Percentiles rank a stretch among this genome's conserved stretches.
These are phyloP conservation scores for Mycogone perniciosa DNA, from an alignment of 2,329 filamentous ascomycete species.

Conservation along the genomic window DNA sequence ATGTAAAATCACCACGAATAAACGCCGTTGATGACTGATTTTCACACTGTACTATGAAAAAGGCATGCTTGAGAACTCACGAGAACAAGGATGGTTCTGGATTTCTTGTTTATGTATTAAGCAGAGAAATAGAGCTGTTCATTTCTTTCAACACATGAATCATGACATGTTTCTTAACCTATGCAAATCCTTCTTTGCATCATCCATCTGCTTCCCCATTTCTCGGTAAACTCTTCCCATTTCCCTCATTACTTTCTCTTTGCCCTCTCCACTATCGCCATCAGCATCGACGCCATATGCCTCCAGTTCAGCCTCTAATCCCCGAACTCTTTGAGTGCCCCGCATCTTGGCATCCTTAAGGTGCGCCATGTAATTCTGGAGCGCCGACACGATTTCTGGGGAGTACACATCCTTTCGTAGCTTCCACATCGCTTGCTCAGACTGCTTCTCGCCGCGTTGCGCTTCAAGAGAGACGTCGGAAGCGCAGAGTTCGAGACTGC, in stretches of 20 bases:
- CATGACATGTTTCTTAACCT: conserved; percentile 20
- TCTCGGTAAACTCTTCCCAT: conserved; percentile 47
- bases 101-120: too few species aligned
- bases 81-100: too few species aligned
- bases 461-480: conserved; percentile 38
- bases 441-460: conserved; percentile 34
- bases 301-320: conserved; percentile 37
- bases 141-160: background rate
- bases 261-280: conserved; percentile 28
- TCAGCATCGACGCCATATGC: conserved; percentile 43
- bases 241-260: conserved; percentile 46
- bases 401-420: conserved; percentile 39
- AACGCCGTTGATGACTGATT: conserved; percentile 3
- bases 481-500: conserved; percentile 46
- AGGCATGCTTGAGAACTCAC: too few species aligned
- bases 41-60: background rate
- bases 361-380: conserved; percentile 43
- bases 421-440: conserved; percentile 27
- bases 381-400: conserved; percentile 35
- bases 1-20: conserved; percentile 14
- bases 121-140: too few species aligned
- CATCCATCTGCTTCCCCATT: conserved; percentile 43
- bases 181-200: conserved; percentile 42
- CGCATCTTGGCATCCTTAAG: conserved; percentile 42
- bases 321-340: conserved; percentile 37